Evolutionary conservation across 1,139 yeast species (phyloP), one percentile per base, ranked within the genome.

Genomic region (Citeromyces hawaiiensis): DNA sequence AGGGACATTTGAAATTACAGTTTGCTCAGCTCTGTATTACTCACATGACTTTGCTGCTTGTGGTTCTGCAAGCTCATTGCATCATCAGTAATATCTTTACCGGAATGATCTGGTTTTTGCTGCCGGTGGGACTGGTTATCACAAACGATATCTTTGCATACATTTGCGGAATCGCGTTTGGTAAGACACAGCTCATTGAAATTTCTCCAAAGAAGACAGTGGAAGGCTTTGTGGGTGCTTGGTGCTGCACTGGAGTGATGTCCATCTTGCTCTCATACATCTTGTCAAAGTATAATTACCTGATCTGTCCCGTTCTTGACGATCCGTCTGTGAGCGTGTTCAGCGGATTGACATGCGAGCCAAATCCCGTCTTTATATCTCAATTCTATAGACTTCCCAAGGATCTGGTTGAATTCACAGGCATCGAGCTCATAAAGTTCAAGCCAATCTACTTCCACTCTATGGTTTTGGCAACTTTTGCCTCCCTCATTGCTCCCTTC

Each of bases 171-270:
- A 91, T 91, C 49, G 85, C 97, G 1, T 87, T 91, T 63, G 99
- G 99, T 39, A 75, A 71, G 47, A 88, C 97, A 38, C 96, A 85
- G 55, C 73, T 91, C 53, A 86, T 93, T 52, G 88, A 83, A 43
- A 85, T 91, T 47, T 85, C 96, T 13, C 98, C 99, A 39, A 91
- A 91, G 60, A 91, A 91, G 63, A 91, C 99, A 1, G 88, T 88
- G 21, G 99, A 91, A 62, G 99, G 99, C 2, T 91, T 91, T 55
- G 63, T 88, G 37, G 99, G 99, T 40, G 99, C 97, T 17, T 91
- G 98, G 98, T 62, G 86, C 39, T 88, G 94, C 57, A 91, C 99
- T 10, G 78, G 85, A 6, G 45, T 83, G 38, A 78, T 85, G 44
- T 87, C 93, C 2, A 61, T 83, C 35, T 40, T 78, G 9, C 68